phyloP scores from a whole-genome alignment of 2,329 filamentous ascomycete genomes.

The Colletotrichum lupini region DNA sequence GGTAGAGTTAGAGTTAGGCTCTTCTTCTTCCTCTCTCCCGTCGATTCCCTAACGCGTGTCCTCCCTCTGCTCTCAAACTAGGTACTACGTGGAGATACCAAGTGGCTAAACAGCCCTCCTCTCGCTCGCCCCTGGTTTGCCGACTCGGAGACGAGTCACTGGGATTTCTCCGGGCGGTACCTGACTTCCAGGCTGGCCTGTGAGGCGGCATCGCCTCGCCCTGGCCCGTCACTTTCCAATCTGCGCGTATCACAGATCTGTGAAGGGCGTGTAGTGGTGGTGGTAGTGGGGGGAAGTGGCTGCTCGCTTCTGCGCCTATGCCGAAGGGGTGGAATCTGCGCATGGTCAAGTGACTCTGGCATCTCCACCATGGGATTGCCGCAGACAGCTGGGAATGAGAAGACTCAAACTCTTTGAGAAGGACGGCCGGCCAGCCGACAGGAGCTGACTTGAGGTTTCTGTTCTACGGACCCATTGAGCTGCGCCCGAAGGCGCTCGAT shows the following conservation, averaged over 20 bases:
- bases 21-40: background rate
- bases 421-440: background rate
- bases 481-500: slow-evolving; percentile 12
- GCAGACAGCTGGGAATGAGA: background rate
- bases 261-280: background rate
- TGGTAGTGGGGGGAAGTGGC: background rate
- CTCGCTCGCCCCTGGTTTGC: background rate
- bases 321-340: slow-evolving; percentile 9
- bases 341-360: slow-evolving; percentile 29
- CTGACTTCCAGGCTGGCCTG: background rate
- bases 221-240: background rate
- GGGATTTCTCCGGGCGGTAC: slow-evolving; percentile 9
- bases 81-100: background rate
- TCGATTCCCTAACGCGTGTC: background rate
- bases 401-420: background rate
- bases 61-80: background rate
- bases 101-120: background rate
- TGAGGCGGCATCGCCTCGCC: background rate
- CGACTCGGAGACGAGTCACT: background rate
- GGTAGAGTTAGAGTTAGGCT: background rate
- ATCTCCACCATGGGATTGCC: background rate
- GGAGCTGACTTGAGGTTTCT: background rate
- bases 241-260: background rate
- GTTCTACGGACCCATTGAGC: background rate
- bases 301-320: slow-evolving; percentile 21